Conservation (phyloP, 2,329 filamentous ascomycete species). For the Knufia petricola region DNA sequence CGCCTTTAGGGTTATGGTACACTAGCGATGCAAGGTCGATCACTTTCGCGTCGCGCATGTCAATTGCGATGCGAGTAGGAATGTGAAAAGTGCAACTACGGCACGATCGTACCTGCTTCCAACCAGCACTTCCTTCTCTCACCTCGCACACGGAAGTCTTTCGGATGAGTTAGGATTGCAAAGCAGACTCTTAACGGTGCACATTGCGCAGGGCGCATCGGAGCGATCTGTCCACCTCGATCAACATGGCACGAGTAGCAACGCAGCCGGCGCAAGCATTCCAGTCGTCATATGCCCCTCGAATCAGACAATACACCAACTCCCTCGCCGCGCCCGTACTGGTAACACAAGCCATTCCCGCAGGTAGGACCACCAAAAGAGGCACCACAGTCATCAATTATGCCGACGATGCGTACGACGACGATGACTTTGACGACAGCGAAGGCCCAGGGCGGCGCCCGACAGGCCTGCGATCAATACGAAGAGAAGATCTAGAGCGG, state of each 20-base stretch:
- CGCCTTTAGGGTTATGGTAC: too few species aligned
- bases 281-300: constrained; percentile 82
- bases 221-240: neutral
- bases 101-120: too few species aligned
- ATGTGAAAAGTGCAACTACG: too few species aligned
- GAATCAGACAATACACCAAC: constrained; percentile 83
- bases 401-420: constrained; percentile 89
- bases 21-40: too few species aligned
- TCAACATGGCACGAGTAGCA: constrained; percentile 4
- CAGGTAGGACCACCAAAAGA: constrained; percentile 84
- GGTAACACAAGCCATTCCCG: constrained; percentile 56
- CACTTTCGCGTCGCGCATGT: too few species aligned
- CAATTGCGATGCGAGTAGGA: too few species aligned
- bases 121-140: too few species aligned
- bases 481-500: constrained; percentile 62
- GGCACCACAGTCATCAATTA: constrained; percentile 97
- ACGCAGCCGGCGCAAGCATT: constrained; percentile 64
- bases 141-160: too few species aligned
- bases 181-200: too few species aligned
- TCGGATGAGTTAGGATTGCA: too few species aligned
- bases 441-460: constrained; percentile 57
- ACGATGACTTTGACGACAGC: constrained; percentile 51
- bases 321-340: constrained; percentile 79
- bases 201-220: too few species aligned
- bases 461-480: constrained; percentile 72